Evolutionary conservation across 73 alveolate species (phyloP), one percentile per base, ranked within the genome.

Genomic region (Paraurostyla sp.): DNA sequence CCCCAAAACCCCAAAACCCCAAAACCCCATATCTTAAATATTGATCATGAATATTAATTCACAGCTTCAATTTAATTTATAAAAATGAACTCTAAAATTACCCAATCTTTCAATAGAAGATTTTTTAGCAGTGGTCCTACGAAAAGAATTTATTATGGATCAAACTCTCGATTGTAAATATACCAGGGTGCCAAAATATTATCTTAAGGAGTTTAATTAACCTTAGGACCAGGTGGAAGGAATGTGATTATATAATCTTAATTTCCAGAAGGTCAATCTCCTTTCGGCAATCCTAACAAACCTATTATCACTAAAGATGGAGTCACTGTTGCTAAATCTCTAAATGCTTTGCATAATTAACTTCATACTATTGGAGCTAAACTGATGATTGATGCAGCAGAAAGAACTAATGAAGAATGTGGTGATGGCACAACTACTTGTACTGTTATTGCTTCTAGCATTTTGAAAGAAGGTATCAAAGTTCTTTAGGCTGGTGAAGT

Each of bases 391-490:
- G 88, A 88, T 60, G 94, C 88, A 9, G 92, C 92, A 25, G 65
- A 52, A 0, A 46, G 71, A 51, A 50, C 88, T 42, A 69, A 63
- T 63, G 83, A 88, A 30, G 80, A 57, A 40, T 52, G 88, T 41
- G 94, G 92, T 0, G 94, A 88, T 88, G 94, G 94, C 16, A 88
- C 88, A 0, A 88, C 94, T 2, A 88, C 94, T 2, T 30, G 92
- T 23, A 81, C 92, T 0, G 42, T 88, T 16, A 80, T 88, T 33
- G 83, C 94, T 1, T 18, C 54, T 16, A 63, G 46, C 30, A 0
- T 88, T 1, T 49, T 81, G 35, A 16, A 42, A 43, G 87, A 88
- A 50, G 92, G 94, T 6, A 41, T 87, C 35, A 90, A 90, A 56
- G 80, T 69, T 40, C 73, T 84, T 43, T 43, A 73, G 27, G 18